phyloP scores from a whole-genome alignment of 202 grass and related monocot species.

The Musa balbisiana region DNA sequence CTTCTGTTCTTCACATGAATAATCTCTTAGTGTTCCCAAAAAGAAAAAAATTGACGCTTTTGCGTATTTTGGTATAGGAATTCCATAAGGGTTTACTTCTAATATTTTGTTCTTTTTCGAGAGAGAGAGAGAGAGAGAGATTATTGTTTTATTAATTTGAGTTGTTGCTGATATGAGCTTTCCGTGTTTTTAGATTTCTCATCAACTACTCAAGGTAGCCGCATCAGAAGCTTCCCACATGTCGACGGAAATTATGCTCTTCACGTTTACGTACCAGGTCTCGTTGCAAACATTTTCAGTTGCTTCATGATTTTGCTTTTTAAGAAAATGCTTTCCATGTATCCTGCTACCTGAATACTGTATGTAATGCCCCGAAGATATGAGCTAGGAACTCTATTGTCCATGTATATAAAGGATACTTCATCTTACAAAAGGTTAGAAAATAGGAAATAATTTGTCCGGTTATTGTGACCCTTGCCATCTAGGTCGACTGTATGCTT shows the following conservation, averaged over 20 bases:
- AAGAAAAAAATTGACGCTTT: neutral
- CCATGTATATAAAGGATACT: neutral
- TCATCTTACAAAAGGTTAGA: neutral
- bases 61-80: neutral
- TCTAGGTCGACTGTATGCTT: neutral
- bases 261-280: constrained; percentile 81
- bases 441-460: neutral
- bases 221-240: constrained; percentile 80
- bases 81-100: neutral
- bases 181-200: constrained; percentile 54
- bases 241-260: constrained; percentile 73
- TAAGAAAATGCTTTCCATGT: too few relatives aligned
- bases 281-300: neutral
- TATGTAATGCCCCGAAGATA: neutral
- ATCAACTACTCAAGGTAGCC: constrained; percentile 39
- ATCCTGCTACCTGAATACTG: neutral
- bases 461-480: neutral
- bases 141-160: neutral
- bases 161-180: neutral
- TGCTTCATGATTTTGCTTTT: neutral
- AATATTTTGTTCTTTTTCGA: neutral
- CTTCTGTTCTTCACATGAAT: neutral
- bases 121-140: neutral
- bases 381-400: neutral
- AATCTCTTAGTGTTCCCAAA: neutral